These are phyloP conservation scores for Dendrobium catenatum DNA, from an alignment of 106 monocot genomes.

Conservation along the genomic window DNA sequence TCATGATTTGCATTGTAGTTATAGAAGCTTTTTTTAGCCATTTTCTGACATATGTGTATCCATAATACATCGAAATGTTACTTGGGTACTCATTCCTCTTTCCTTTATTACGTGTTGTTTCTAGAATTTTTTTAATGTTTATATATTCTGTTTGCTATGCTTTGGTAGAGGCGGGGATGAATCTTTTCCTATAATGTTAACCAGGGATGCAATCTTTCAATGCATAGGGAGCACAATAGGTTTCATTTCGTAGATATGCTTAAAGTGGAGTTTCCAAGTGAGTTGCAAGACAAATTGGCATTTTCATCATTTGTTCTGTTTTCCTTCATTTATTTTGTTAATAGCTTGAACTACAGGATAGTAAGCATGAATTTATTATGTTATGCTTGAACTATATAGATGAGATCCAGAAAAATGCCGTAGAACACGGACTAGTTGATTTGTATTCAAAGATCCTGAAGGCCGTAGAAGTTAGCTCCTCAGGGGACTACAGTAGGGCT, in stretches of 20 bases:
- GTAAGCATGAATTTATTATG: background rate
- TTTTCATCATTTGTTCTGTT: background rate
- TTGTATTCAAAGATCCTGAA: conserved; percentile 51
- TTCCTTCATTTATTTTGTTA: background rate
- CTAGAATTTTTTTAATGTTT: background rate
- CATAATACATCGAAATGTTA: background rate
- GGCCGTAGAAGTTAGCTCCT: conserved; percentile 28
- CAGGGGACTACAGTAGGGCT: conserved; percentile 12
- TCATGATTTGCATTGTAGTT: too few relatives aligned
- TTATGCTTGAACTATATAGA: conserved; percentile 13
- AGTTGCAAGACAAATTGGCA: background rate
- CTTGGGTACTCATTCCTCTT: background rate
- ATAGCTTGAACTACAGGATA: too few relatives aligned
- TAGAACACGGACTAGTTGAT: conserved; percentile 30
- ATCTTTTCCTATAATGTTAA: background rate
- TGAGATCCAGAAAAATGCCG: conserved; percentile 13
- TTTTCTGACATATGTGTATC: background rate
- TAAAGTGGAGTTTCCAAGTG: conserved; percentile 42
- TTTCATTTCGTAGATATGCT: conserved; percentile 73
- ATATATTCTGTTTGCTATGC: background rate
- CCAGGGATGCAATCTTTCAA: conserved; percentile 82
- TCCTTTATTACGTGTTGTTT: background rate
- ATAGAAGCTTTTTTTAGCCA: too few relatives aligned
- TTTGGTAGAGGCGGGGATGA: background rate
- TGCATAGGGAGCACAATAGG: conserved; percentile 51